Evolutionary conservation across 208 protist genomes (phyloP), one percentile per base, ranked within the genome.

Genomic region (Acanthamoeba castellanii): DNA sequence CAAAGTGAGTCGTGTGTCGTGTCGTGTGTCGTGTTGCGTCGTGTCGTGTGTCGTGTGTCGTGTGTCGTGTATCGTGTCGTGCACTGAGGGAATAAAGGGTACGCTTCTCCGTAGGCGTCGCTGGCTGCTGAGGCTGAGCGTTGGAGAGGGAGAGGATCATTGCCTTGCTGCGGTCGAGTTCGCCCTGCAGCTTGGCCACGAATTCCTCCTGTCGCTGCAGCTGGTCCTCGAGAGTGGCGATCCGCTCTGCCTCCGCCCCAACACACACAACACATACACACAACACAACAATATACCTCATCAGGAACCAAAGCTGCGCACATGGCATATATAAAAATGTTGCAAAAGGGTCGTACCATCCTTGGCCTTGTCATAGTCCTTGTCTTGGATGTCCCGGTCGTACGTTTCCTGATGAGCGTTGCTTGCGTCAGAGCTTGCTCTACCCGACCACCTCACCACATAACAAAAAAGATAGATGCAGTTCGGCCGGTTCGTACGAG

Each of bases 341-440:
- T 52, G 7, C 50, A 55, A 66, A 66, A 66, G 2, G 25, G 70
- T 2, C 37, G 70, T 42, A 78, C 70, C 70, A 20, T 78, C 70
- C 37, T 78, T 78, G 70, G 70, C 70, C 70, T 78, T 42, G 70
- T 78, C 70, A 11, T 78, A 78, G 37, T 78, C n/a, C 70, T 78
- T 78, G 8, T 78, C 70, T 42, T 78, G n/a, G 37, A 78, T 78
- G 30, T 78, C 70, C 11, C 70, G n/a, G 30, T 78, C 70, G 30
- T 78, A 78, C n/a, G 70, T 27, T 18, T 45, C 70, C 70, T 78
- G 70, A 34, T 37, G n/a, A 25, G 20, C 3, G n/a, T 25, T 78
- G 32, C 11, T 13, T 74, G 11, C 13, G 66, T 42, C 27, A 74
- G 14, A 74, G 20, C 11, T 25, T 61, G 55, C 55, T 16, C 66